These are phyloP conservation scores for Allium cepa DNA, from an alignment of 106 monocot genomes.

Conservation along the genomic window DNA sequence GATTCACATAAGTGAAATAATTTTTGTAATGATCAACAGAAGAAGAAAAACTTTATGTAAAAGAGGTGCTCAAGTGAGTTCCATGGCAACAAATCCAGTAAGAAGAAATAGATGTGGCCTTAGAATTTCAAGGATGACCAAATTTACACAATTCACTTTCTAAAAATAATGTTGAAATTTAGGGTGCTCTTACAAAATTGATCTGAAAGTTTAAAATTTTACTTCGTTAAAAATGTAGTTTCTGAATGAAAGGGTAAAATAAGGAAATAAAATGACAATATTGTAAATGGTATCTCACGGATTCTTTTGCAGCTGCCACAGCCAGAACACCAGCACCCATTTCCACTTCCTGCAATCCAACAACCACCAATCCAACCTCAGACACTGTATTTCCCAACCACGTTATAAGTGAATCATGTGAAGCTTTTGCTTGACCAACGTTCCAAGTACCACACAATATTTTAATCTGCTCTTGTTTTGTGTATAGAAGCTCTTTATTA, in stretches of 20 bases:
- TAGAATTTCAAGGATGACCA: background rate
- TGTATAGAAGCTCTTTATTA: slow-evolving; percentile 40
- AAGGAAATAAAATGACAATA: background rate
- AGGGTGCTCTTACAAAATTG: background rate
- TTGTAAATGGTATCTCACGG: slow-evolving; percentile 2
- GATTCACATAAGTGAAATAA: background rate
- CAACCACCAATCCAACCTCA: slow-evolving; percentile 75
- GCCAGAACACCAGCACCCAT: background rate
- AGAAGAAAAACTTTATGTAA: too few species aligned
- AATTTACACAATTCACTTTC: background rate
- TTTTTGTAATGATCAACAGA: too few species aligned
- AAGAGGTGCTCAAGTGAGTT: too few species aligned
- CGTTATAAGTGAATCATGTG: slow-evolving; percentile 77
- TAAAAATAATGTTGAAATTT: background rate
- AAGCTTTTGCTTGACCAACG: slow-evolving; percentile 90
- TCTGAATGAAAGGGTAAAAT: background rate
- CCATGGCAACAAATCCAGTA: background rate
- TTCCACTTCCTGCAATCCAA: slow-evolving; percentile 61
- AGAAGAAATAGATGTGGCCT: background rate
- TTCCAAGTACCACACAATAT: slow-evolving; percentile 91
- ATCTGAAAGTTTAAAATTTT: background rate
- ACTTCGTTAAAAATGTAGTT: too few species aligned
- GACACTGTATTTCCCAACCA: slow-evolving; percentile 72
- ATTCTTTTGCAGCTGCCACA: background rate
- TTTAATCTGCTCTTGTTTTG: slow-evolving; percentile 65